Evolutionary conservation across 495 filamentous ascomycete species (phyloP).

Genomic region (Usnea hakonensis): DNA sequence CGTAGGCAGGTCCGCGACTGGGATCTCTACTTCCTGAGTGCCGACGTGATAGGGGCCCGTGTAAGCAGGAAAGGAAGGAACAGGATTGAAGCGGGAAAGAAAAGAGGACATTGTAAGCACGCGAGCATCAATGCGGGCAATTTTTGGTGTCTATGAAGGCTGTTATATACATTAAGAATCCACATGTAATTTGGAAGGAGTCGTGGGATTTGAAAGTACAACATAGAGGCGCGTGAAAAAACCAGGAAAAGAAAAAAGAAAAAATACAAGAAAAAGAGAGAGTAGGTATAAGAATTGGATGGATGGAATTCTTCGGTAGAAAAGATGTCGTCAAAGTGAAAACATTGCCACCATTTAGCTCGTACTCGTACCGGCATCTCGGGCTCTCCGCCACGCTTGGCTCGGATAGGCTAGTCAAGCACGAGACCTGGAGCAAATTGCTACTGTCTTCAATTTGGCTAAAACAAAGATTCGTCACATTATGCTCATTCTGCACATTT

Average conservation of each 20-base stretch:
- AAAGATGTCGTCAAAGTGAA: too few species aligned
- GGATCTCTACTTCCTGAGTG: slow-evolving; percentile 66
- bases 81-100: slow-evolving; percentile 20
- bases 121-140: background rate
- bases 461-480: too few species aligned
- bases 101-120: slow-evolving; percentile 12
- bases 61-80: slow-evolving; percentile 59
- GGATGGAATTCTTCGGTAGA: too few species aligned
- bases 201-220: background rate
- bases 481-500: too few species aligned
- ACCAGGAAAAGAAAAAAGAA: background rate
- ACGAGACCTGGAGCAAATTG: too few species aligned
- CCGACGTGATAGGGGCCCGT: slow-evolving; percentile 68
- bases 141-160: background rate
- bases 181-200: background rate
- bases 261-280: background rate
- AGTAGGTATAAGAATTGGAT: background rate
- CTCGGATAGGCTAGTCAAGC: too few species aligned
- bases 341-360: too few species aligned
- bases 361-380: too few species aligned
- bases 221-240: background rate
- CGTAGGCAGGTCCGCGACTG: slow-evolving; percentile 49
- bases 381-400: too few species aligned
- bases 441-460: too few species aligned
- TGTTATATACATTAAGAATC: background rate